Conservation (phyloP, 345 rosid genomes). For the Physaria fendleri region DNA sequence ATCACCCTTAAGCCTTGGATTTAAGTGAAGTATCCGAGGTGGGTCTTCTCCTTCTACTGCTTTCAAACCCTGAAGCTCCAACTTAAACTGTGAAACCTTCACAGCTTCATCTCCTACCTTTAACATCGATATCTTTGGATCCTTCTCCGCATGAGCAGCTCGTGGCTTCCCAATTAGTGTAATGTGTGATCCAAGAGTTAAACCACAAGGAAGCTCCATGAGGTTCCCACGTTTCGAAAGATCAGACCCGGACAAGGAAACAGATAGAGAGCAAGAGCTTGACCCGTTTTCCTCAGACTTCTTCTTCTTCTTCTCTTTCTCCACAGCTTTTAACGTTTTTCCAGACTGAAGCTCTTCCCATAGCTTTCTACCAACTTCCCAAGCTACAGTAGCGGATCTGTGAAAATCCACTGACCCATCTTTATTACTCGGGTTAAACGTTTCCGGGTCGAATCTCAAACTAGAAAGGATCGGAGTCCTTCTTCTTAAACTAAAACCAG, state of each 20-base stretch:
- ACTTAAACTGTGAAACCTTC: conserved; percentile 71
- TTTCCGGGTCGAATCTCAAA: conserved; percentile 44
- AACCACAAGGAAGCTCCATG: conserved; percentile 73
- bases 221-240: conserved; percentile 37
- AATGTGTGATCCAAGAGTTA: conserved; percentile 73
- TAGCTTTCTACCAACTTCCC: conserved; percentile 55
- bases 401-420: conserved; percentile 53
- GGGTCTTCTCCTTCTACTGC: conserved; percentile 84
- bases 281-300: conserved; percentile 29
- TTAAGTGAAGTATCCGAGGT: conserved; percentile 74
- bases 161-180: conserved; percentile 71
- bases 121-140: conserved; percentile 48
- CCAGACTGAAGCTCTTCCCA: conserved; percentile 62
- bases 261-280: conserved; percentile 45
- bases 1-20: conserved; percentile 90
- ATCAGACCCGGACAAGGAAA: conserved; percentile 48
- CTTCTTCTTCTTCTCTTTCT: conserved; percentile 19
- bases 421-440: conserved; percentile 36
- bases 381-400: conserved; percentile 56
- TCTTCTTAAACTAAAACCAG: conserved; percentile 32
- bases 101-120: conserved; percentile 43
- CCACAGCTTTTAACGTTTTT: not conserved
- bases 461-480: conserved; percentile 35
- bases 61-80: conserved; percentile 81
- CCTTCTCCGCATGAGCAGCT: conserved; percentile 48